Evolutionary conservation across 257 asterid species (phyloP).

Genomic region (Verbena officinalis): DNA sequence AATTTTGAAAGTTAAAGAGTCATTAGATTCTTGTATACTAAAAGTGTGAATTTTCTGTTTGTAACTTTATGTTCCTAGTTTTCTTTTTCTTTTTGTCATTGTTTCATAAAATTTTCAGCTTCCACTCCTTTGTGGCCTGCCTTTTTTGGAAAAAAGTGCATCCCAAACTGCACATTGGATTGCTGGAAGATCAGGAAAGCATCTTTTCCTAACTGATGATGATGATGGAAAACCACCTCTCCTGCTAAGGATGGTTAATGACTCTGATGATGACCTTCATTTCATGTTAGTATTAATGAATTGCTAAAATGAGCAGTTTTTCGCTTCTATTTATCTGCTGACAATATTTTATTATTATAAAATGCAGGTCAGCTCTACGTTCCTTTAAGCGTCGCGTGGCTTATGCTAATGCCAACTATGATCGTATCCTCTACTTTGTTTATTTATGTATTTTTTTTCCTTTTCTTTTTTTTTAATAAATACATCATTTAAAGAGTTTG

Average conservation of each 20-base stretch:
- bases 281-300: constrained; percentile 62
- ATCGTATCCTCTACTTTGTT: constrained; percentile 61
- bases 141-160: constrained; percentile 79
- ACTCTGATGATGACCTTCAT: constrained; percentile 63
- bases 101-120: constrained; percentile 45
- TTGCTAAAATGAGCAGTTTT: neutral
- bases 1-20: neutral
- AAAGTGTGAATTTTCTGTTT: too few relatives aligned
- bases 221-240: constrained; percentile 84
- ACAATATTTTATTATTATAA: constrained; percentile 8
- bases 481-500: constrained; percentile 1
- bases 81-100: neutral
- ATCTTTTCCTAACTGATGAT: constrained; percentile 82
- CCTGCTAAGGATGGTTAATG: constrained; percentile 77
- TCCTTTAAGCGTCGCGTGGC: constrained; percentile 93
- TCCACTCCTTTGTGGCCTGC: constrained; percentile 90
- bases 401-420: constrained; percentile 88
- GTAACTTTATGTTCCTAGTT: too few relatives aligned
- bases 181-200: constrained; percentile 93
- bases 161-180: constrained; percentile 85
- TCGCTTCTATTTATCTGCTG: constrained; percentile 19
- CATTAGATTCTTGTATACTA: neutral
- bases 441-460: too few relatives aligned
- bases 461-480: too few relatives aligned
- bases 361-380: constrained; percentile 73